phyloP scores from a whole-genome alignment of 73 alveolate genomes.

The Effrenium voratum region DNA sequence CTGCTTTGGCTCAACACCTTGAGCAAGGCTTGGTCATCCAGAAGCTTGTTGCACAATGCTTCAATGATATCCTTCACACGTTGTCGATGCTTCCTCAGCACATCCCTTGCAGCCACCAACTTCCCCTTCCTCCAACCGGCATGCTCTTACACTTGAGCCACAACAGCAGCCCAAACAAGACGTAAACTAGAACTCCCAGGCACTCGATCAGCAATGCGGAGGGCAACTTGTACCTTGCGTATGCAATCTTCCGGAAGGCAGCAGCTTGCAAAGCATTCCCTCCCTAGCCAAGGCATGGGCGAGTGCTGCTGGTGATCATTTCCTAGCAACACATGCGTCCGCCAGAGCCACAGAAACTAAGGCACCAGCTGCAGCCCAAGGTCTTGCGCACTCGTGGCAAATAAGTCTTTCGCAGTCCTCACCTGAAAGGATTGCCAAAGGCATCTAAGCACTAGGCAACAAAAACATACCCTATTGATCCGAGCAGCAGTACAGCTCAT shows the following conservation, averaged over 20 bases:
- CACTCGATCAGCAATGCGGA: constrained; percentile 31
- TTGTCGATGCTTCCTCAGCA: constrained; percentile 69
- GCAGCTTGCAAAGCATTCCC: neutral
- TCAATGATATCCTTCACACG: constrained; percentile 73
- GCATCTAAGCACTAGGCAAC: neutral
- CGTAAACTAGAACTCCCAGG: no score
- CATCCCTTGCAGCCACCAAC: no score
- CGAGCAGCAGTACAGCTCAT: constrained; percentile 53
- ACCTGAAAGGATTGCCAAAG: neutral
- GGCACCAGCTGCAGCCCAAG: neutral
- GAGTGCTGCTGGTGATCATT: constrained; percentile 54
- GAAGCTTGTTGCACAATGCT: constrained; percentile 44
- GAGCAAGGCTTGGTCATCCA: constrained; percentile 76
- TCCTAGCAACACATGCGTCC: constrained; percentile 20
- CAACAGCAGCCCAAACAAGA: no score
- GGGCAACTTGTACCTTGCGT: constrained; percentile 64
- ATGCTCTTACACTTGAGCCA: no score
- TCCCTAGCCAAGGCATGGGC: neutral
- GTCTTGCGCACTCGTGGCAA: constrained; percentile 53
- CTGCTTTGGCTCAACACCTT: constrained; percentile 31
- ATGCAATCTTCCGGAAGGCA: neutral
- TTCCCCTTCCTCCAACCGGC: no score
- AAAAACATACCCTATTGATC: neutral
- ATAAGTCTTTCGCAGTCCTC: constrained; percentile 69
- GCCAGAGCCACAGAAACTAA: no score